Percentiles rank a stretch among this genome's conserved stretches.
phyloP scores from a whole-genome alignment of 2,329 filamentous ascomycete genomes.

The Curvularia spicifera region DNA sequence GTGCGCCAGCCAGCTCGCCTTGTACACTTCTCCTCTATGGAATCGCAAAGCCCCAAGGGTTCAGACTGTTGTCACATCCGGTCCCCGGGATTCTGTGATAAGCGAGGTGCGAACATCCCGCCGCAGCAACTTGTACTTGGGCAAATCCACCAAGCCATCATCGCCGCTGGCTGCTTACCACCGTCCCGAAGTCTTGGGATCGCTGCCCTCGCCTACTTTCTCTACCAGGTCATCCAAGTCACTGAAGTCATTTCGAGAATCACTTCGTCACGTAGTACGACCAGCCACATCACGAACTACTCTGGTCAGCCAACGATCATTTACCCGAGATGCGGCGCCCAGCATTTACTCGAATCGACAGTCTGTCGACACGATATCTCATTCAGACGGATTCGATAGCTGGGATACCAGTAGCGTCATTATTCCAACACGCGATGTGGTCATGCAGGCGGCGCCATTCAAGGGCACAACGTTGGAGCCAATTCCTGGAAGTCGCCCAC shows the following conservation, averaged over 20 bases:
- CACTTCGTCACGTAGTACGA: slow-evolving; percentile 48
- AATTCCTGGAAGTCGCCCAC: slow-evolving; percentile 71
- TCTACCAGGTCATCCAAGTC: slow-evolving; percentile 46
- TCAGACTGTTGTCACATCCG: slow-evolving; percentile 31
- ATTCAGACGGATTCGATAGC: slow-evolving; percentile 69
- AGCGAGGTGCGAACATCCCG: slow-evolving; percentile 40
- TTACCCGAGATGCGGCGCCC: slow-evolving; percentile 34
- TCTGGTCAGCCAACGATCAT: slow-evolving; percentile 43
- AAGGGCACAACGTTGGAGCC: slow-evolving; percentile 68
- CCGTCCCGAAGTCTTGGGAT: slow-evolving; percentile 15
- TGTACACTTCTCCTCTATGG: slow-evolving; percentile 42
- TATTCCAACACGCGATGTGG: slow-evolving; percentile 63
- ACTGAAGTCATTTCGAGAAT: slow-evolving; percentile 46
- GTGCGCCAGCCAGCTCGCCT: slow-evolving; percentile 36
- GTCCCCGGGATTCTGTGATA: slow-evolving; percentile 46
- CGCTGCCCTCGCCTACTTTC: slow-evolving; percentile 46
- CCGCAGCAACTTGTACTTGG: slow-evolving; percentile 34
- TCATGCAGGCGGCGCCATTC: slow-evolving; percentile 42
- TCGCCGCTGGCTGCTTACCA: slow-evolving; percentile 32
- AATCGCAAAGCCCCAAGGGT: slow-evolving; percentile 25
- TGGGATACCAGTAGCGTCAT: slow-evolving; percentile 77
- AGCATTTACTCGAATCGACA: slow-evolving; percentile 46
- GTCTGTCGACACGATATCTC: slow-evolving; percentile 47
- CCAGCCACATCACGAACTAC: slow-evolving; percentile 48
- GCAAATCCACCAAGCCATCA: slow-evolving; percentile 32